Evolutionary conservation across 2,329 filamentous ascomycete species (phyloP).

Genomic region (Colletotrichum liriopes): DNA sequence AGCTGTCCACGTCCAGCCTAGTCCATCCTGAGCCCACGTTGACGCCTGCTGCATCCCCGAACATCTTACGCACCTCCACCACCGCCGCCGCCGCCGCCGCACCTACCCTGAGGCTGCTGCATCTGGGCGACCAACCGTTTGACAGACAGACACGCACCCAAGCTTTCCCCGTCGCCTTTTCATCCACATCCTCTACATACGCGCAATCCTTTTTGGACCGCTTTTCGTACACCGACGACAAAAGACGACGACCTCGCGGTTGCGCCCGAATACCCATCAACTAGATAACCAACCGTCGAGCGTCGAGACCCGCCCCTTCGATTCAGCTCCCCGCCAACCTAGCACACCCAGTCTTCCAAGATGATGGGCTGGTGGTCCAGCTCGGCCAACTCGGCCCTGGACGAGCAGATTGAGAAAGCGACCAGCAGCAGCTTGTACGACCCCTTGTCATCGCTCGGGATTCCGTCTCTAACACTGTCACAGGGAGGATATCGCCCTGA

Average conservation of each 20-base stretch:
- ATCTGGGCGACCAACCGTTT: constrained; percentile 27
- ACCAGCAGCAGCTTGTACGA: constrained; percentile 92
- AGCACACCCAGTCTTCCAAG: constrained; percentile 48
- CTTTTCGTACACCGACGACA: constrained; percentile 24
- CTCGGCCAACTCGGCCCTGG: constrained; percentile 89
- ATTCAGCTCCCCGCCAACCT: constrained; percentile 26
- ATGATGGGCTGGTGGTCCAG: constrained; percentile 98
- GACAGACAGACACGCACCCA: constrained; percentile 23
- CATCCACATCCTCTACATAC: constrained; percentile 32
- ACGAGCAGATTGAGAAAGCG: constrained; percentile 96
- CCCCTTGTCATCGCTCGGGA: constrained; percentile 26
- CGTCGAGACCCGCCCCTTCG: constrained; percentile 24
- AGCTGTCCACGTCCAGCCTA: constrained; percentile 14
- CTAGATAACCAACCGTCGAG: constrained; percentile 19
- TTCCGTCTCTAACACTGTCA: constrained; percentile 45
- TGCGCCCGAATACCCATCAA: neutral
- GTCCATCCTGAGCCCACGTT: constrained; percentile 16
- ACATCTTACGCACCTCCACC: constrained; percentile 15
- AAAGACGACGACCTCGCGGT: constrained; percentile 11
- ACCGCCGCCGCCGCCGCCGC: constrained; percentile 11
- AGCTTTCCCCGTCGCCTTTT: constrained; percentile 25
- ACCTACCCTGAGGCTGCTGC: constrained; percentile 31
- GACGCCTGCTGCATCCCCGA: constrained; percentile 37
- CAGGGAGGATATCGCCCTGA: constrained; percentile 96
- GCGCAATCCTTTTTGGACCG: constrained; percentile 23